These are phyloP conservation scores for Barbatosphaeria neglecta DNA, from an alignment of 495 filamentous ascomycete genomes.

Conservation along the genomic window DNA sequence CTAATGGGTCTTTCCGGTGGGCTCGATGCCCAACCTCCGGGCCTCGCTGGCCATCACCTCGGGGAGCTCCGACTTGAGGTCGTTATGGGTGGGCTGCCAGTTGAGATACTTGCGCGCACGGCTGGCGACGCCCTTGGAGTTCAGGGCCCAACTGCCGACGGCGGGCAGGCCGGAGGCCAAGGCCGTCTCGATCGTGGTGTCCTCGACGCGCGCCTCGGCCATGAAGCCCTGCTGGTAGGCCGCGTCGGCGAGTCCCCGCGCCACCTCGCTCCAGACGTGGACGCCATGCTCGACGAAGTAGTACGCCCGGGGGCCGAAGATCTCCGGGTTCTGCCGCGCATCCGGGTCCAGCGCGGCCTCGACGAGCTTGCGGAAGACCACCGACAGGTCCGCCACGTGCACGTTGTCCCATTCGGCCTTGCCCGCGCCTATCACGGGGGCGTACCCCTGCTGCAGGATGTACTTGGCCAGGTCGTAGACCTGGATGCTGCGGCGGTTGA, in stretches of 20 bases:
- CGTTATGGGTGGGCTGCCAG: slow-evolving; percentile 42
- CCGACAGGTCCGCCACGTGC: slow-evolving; percentile 59
- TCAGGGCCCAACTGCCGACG: slow-evolving; percentile 41
- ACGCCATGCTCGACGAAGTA: slow-evolving; percentile 62
- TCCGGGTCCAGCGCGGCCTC: slow-evolving; percentile 44
- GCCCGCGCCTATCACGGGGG: slow-evolving; percentile 51
- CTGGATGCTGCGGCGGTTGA: slow-evolving; percentile 56
- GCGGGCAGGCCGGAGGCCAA: slow-evolving; percentile 19
- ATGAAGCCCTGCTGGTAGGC: slow-evolving; percentile 55
- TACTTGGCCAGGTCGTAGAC: slow-evolving; percentile 43
- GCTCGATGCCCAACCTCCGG: slow-evolving; percentile 19
- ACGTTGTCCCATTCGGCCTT: slow-evolving; percentile 63
- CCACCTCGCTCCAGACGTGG: slow-evolving; percentile 58
- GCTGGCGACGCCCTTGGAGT: slow-evolving; percentile 44
- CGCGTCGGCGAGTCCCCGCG: slow-evolving; percentile 45
- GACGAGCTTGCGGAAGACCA: slow-evolving; percentile 51
- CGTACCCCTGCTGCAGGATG: slow-evolving; percentile 51
- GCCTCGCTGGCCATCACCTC: slow-evolving; percentile 40
- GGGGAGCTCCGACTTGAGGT: slow-evolving; percentile 40
- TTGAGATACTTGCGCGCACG: slow-evolving; percentile 49
- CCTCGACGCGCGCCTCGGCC: slow-evolving; percentile 38
- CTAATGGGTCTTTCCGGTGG: not conserved
- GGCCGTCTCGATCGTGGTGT: slow-evolving; percentile 30
- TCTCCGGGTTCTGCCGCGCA: slow-evolving; percentile 33
- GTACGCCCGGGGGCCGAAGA: slow-evolving; percentile 65